Evolutionary conservation across 495 filamentous ascomycete genomes (phyloP).

Genomic region (Rostrohypoxylon terebratum): DNA sequence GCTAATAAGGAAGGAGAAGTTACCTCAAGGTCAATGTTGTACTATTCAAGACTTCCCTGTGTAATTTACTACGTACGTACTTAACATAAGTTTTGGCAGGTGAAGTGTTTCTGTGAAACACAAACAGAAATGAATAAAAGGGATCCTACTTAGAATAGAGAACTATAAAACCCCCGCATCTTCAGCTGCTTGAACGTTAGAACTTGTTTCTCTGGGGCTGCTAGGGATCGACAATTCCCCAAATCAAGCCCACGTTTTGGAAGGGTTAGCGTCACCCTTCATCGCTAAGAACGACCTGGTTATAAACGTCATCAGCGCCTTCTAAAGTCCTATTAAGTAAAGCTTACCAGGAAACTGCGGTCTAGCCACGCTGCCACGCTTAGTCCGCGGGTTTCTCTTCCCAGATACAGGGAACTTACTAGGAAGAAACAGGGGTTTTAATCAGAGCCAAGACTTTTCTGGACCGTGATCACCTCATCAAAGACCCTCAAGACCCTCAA

Average conservation of each 20-base stretch:
- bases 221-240: slow-evolving; percentile 15
- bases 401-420: slow-evolving; percentile 2
- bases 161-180: slow-evolving; percentile 8
- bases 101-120: neutral
- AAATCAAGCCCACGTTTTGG: slow-evolving; percentile 11
- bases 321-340: neutral
- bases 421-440: no score
- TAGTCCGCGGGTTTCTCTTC: neutral
- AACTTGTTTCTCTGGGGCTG: neutral
- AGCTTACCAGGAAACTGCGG: neutral
- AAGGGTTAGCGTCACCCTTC: slow-evolving; percentile 7
- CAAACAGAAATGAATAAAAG: neutral
- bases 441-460: neutral
- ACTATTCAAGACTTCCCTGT: neutral
- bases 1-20: neutral
- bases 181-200: slow-evolving; percentile 2
- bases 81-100: no score
- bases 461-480: slow-evolving; percentile 35
- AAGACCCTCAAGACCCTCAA: neutral
- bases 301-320: neutral
- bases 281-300: neutral
- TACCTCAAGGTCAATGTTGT: neutral
- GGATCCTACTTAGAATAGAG: neutral
- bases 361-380: neutral
- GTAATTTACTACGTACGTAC: neutral